Percentiles rank a stretch among this genome's conserved stretches.
phyloP scores from a whole-genome alignment of 257 asterid genomes.

The Striga asiatica region DNA sequence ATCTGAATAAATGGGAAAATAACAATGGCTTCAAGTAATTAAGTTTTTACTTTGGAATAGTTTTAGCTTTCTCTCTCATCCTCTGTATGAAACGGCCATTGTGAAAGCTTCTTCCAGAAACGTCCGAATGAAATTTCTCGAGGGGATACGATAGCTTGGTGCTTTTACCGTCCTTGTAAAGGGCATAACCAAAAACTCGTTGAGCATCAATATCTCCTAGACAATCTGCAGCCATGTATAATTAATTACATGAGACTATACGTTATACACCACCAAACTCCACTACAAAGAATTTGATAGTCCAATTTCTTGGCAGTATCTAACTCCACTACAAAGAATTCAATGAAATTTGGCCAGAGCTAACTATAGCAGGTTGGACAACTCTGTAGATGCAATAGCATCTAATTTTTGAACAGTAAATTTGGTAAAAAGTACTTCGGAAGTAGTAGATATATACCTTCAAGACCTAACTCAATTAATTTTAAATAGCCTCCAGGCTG shows the following conservation, averaged over 20 bases:
- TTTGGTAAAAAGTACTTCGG: slow-evolving; percentile 7
- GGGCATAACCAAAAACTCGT: slow-evolving; percentile 56
- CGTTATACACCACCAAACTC: too few relatives aligned
- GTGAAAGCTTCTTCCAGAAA: slow-evolving; percentile 74
- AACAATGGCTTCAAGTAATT: background rate
- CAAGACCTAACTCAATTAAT: slow-evolving; percentile 66
- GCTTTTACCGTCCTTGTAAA: slow-evolving; percentile 59
- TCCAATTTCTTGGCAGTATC: too few relatives aligned
- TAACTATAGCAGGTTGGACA: slow-evolving; percentile 1
- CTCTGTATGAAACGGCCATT: slow-evolving; percentile 72
- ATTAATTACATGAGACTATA: background rate
- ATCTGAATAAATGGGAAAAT: background rate
- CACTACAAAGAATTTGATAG: background rate
- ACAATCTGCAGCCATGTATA: slow-evolving; percentile 47
- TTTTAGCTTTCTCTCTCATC: slow-evolving; percentile 71
- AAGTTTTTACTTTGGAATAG: slow-evolving; percentile 50
- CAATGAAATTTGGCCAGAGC: slow-evolving; percentile 6
- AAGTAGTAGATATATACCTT: slow-evolving; percentile 30
- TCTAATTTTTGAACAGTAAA: background rate
- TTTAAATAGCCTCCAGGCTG: slow-evolving; percentile 82
- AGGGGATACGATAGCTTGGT: slow-evolving; percentile 56
- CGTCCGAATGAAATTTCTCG: slow-evolving; percentile 50
- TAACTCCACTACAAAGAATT: background rate
- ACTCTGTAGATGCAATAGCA: slow-evolving; percentile 7
- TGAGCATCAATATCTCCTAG: slow-evolving; percentile 59